Percentiles rank a stretch among this genome's conserved stretches.
Evolutionary conservation across 805 yeast species (phyloP).

Genomic region (Lachancea dasiensis): DNA sequence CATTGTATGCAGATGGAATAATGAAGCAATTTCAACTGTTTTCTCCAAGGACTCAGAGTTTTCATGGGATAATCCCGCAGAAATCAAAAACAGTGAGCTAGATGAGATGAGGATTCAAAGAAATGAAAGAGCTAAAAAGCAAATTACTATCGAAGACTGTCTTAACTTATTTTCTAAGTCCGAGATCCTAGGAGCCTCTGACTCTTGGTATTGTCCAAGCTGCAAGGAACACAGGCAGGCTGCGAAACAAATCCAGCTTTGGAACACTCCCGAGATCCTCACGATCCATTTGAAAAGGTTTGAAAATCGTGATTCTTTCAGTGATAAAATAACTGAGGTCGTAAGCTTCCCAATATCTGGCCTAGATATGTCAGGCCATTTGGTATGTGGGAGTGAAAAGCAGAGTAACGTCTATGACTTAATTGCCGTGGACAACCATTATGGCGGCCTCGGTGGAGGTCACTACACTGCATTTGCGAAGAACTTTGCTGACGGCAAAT

Average conservation of each 20-base stretch:
- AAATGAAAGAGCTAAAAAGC: slow-evolving; percentile 29
- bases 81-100: slow-evolving; percentile 48
- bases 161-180: slow-evolving; percentile 66
- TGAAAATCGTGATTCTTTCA: slow-evolving; percentile 72
- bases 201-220: slow-evolving; percentile 87
- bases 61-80: slow-evolving; percentile 50
- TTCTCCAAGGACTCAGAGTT: slow-evolving; percentile 48
- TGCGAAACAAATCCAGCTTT: slow-evolving; percentile 80
- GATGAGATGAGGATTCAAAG: slow-evolving; percentile 38
- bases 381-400: slow-evolving; percentile 33
- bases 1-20: slow-evolving; percentile 64
- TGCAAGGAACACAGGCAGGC: slow-evolving; percentile 91
- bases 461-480: slow-evolving; percentile 90
- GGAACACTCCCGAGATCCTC: slow-evolving; percentile 91
- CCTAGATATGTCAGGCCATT: slow-evolving; percentile 61
- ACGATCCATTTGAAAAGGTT: slow-evolving; percentile 88
- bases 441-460: slow-evolving; percentile 95
- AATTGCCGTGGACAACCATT: slow-evolving; percentile 91
- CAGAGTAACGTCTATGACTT: slow-evolving; percentile 60
- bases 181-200: slow-evolving; percentile 82
- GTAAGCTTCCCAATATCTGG: slow-evolving; percentile 86
- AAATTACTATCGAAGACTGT: slow-evolving; percentile 66
- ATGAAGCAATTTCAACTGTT: slow-evolving; percentile 41
- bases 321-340: slow-evolving; percentile 81
- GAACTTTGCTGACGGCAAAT: slow-evolving; percentile 65